Evolutionary conservation across 805 yeast genomes (phyloP), one percentile per base, ranked within the genome.

Genomic region (Jamesozyma lodderae): DNA sequence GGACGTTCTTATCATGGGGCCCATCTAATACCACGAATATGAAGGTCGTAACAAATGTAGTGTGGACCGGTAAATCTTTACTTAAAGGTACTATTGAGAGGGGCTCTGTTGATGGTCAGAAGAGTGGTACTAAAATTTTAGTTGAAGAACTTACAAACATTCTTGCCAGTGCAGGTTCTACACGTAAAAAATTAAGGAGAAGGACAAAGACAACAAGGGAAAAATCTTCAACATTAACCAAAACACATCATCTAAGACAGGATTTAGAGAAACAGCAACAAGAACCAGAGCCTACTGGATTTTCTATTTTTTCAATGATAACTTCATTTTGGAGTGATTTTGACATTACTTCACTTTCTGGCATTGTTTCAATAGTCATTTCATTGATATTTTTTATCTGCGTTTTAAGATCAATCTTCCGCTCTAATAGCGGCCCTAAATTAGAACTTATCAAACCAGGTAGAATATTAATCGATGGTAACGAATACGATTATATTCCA

Each of bases 21-120:
- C 77, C 69, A 1, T 66, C 67, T n/a, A 78, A 79, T 52, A 34
- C 60, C 2, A 79, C 90, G 0, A 64, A 61, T 19, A 41, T 83
- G 24, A 65, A 65, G 28, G 72, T 79, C n/a, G 67, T 75, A 3
- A 77, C 81, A 1, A 68, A 63, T 34, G 72, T 81, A 36, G 70
- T 73, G 18, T 83, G 94, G 94, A 65, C 78, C 0, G 84, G 82
- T 5, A 77, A 77, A 47, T 77, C 85, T 23, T 77, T 87, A 79
- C 68, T 83, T 43, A 82, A 80, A 55, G 75, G 84, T 19, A 76
- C 83, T 0, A 74, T 83, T 43, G 94, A 83, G 49, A 81, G 73
- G 42, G 87, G 86, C 31, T 69, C 86, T 8, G 70, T 79, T 38
- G 77, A 79, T 26, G 94, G 92, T 0, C 94, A 83, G 55, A 77